A percentile compares a stretch with the other conserved stretches of the same genome.
Evolutionary conservation across 2,329 filamentous ascomycete species (phyloP).

Genomic region (Penicillium sp.): DNA sequence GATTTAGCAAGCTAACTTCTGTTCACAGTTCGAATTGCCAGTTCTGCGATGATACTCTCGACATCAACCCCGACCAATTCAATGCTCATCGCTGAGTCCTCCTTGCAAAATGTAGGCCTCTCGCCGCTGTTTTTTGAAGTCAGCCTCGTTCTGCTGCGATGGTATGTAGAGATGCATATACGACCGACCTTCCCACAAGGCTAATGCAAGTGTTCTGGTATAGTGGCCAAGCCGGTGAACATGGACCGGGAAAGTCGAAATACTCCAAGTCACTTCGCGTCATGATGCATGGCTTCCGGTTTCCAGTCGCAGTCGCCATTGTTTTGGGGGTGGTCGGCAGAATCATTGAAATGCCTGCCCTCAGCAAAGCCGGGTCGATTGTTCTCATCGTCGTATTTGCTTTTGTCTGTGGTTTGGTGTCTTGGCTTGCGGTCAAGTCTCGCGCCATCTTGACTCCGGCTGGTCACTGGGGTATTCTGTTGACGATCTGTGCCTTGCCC

Average conservation of each 20-base stretch:
- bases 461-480: constrained; percentile 25
- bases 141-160: constrained; percentile 33
- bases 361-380: constrained; percentile 25
- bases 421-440: constrained; percentile 26
- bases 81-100: constrained; percentile 28
- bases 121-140: constrained; percentile 37
- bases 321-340: constrained; percentile 29
- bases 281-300: constrained; percentile 32
- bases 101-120: constrained; percentile 33
- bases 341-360: constrained; percentile 21
- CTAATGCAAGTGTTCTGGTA: not conserved
- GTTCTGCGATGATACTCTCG: constrained; percentile 30
- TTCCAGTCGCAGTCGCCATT: constrained; percentile 31
- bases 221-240: constrained; percentile 34
- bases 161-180: constrained; percentile 18
- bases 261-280: constrained; percentile 29
- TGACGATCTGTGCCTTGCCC: constrained; percentile 25
- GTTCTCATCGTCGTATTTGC: constrained; percentile 29
- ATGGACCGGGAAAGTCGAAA: constrained; percentile 32
- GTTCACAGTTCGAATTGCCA: constrained; percentile 31
- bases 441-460: constrained; percentile 22
- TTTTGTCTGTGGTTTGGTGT: constrained; percentile 28
- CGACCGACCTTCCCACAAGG: not conserved
- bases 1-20: not conserved
- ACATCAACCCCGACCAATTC: constrained; percentile 20